Conservation (phyloP, 2,329 filamentous ascomycete genomes). For the Colletotrichum sublineola region DNA sequence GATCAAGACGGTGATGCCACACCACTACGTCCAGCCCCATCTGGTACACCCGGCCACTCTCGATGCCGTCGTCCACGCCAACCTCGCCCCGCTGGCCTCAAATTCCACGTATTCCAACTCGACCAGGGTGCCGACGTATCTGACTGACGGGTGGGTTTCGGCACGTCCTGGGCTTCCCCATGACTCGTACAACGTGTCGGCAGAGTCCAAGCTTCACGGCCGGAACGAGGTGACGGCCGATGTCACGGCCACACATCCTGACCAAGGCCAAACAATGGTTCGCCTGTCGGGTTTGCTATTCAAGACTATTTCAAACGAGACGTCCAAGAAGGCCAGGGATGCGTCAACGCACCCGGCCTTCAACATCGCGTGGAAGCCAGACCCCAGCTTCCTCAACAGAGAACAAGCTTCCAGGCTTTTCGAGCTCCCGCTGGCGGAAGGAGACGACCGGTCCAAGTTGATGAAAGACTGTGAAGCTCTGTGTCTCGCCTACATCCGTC, state of each 20-base stretch:
- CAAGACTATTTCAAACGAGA: conserved; percentile 34
- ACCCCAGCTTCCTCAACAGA: conserved; percentile 42
- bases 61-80: conserved; percentile 51
- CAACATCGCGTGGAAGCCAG: conserved; percentile 44
- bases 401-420: conserved; percentile 41
- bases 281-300: conserved; percentile 43
- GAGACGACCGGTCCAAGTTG: conserved; percentile 42
- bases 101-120: conserved; percentile 3
- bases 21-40: conserved; percentile 46
- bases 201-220: conserved; percentile 30
- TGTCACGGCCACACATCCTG: conserved; percentile 38
- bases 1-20: conserved; percentile 43
- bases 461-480: conserved; percentile 43
- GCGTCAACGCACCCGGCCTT: conserved; percentile 35
- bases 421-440: conserved; percentile 26
- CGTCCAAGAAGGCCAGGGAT: conserved; percentile 5
- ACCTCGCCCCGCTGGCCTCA: conserved; percentile 37
- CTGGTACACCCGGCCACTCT: conserved; percentile 54
- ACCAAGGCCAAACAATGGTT: conserved; percentile 40
- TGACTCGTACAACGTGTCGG: conserved; percentile 42
- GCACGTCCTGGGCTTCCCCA: conserved; percentile 21
- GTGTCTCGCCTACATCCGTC: conserved; percentile 37
- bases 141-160: conserved; percentile 30
- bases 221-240: conserved; percentile 37
- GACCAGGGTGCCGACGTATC: conserved; percentile 35